Conservation (phyloP, 176 grass and related monocot genomes). For the Pharus latifolius region DNA sequence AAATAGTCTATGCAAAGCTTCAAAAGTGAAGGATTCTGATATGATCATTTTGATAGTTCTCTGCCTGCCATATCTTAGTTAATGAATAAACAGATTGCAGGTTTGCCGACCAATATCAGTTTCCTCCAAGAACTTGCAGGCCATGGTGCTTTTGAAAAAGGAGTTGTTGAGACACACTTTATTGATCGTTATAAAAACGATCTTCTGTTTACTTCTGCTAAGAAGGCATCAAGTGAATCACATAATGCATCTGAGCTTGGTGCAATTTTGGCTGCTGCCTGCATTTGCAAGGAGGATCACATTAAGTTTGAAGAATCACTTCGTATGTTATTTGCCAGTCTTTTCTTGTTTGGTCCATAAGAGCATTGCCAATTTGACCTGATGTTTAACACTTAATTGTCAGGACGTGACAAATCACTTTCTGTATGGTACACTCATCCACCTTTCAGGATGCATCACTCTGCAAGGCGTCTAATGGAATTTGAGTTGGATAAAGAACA, state of each 20-base stretch:
- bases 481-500: constrained; percentile 70
- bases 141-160: constrained; percentile 83
- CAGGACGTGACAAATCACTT: constrained; percentile 38
- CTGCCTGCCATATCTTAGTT: background rate
- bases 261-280: constrained; percentile 69
- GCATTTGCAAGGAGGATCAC: constrained; percentile 62
- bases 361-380: background rate
- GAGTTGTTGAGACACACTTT: constrained; percentile 77
- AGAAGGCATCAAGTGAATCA: constrained; percentile 25
- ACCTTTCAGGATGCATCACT: constrained; percentile 87
- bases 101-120: constrained; percentile 78
- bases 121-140: constrained; percentile 79
- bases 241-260: constrained; percentile 32
- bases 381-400: constrained; percentile 8
- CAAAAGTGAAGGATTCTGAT: background rate
- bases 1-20: background rate
- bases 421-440: constrained; percentile 59
- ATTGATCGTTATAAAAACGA: constrained; percentile 79
- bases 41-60: background rate
- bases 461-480: constrained; percentile 44
- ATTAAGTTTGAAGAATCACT: constrained; percentile 32
- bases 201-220: constrained; percentile 40
- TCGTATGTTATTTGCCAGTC: constrained; percentile 42
- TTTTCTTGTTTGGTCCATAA: background rate
- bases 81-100: constrained; percentile 69